Percentiles rank a stretch among this genome's conserved stretches.
phyloP scores from a whole-genome alignment of 1,284 basidiomycete genomes.

The Pascua guehoae region DNA sequence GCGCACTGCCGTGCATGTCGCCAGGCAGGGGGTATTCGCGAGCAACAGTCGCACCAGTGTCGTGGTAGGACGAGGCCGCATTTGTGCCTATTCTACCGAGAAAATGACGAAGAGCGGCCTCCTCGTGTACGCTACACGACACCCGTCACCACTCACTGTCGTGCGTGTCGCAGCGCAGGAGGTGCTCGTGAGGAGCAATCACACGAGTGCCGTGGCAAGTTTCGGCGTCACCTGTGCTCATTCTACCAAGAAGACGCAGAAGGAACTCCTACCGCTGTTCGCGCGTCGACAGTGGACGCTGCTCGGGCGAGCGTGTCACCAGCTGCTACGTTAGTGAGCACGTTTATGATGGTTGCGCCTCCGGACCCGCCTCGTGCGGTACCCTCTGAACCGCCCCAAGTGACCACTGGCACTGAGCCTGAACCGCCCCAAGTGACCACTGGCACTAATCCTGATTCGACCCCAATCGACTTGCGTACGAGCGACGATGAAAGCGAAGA shows the following conservation, averaged over 20 bases:
- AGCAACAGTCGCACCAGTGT: conserved; percentile 4
- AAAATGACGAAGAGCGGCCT: neutral
- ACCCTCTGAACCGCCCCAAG: neutral
- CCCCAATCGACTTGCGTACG: no score
- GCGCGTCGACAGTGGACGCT: neutral
- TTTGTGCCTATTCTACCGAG: neutral
- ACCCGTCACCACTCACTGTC: neutral
- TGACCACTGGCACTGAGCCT: neutral
- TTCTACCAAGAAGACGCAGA: neutral
- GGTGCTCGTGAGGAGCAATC: conserved; percentile 5
- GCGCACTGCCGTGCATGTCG: neutral
- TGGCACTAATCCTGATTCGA: no score
- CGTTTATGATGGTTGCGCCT: neutral
- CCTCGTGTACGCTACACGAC: neutral
- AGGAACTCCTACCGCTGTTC: neutral
- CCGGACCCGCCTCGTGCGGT: neutral
- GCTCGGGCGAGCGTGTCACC: no score
- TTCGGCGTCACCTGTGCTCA: neutral
- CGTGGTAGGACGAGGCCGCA: conserved; percentile 2
- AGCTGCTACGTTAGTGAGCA: no score
- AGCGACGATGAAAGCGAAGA: no score
- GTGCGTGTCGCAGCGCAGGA: neutral
- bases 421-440: neutral
- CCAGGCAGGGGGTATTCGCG: neutral
- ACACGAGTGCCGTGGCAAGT: conserved; percentile 5